Evolutionary conservation across 495 filamentous ascomycete genomes (phyloP).

Genomic region (Trichoderma reesei): DNA sequence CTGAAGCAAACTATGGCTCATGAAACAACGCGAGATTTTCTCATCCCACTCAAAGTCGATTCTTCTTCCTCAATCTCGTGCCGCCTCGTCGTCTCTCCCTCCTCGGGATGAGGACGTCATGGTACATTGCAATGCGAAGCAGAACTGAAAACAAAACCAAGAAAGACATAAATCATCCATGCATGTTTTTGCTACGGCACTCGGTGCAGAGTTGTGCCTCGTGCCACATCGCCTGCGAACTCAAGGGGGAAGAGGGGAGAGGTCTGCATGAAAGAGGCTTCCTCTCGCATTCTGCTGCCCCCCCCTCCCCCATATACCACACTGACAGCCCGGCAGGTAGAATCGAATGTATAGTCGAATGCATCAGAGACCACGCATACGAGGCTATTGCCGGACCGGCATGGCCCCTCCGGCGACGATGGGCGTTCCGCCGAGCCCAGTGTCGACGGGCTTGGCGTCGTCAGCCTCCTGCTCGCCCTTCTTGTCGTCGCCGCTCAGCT

Average conservation of each 20-base stretch:
- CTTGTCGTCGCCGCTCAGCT: slow-evolving; percentile 8
- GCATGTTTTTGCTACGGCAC: background rate
- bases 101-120: background rate
- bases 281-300: background rate
- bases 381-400: background rate
- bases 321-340: background rate
- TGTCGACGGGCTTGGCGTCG: background rate
- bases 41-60: background rate
- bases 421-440: background rate
- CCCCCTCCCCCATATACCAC: background rate
- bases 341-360: no score
- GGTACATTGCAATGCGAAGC: background rate
- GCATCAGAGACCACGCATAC: background rate
- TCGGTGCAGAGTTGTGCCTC: background rate
- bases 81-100: no score
- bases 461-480: background rate
- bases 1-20: background rate
- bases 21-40: background rate
- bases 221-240: background rate
- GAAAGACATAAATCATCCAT: background rate
- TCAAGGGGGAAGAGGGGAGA: no score
- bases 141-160: background rate
- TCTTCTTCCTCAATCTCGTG: background rate
- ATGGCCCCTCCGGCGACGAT: background rate
- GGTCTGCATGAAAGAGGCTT: background rate